Base-by-base conservation (phyloP, 306 rosid species). In the Dalbergia cultrata region DNA sequence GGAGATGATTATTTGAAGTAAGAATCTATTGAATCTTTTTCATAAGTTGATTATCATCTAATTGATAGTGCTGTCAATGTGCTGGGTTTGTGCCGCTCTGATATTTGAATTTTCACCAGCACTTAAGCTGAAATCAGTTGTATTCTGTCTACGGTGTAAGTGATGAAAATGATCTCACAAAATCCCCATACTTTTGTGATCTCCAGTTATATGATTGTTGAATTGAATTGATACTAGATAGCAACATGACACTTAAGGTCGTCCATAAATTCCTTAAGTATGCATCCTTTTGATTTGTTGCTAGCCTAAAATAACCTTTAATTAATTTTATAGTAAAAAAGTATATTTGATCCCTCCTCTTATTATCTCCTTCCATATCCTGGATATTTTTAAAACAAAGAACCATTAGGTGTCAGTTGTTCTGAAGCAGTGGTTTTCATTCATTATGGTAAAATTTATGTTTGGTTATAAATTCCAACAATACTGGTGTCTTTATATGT, bases 1-100 rank as follows among this genome's bases (percentile, higher is more conserved):
- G 88, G 86, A 72, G 69, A 70, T 54, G 47, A 65, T 47, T 85
- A 76, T 77, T 26, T 85, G 60, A 83, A 57, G 90, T 85, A 82
- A 71, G 86, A 26, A 63, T 62, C 43, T 74, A 74, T 64, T 49
- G 22, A 47, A 10, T 61, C 8, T 33, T 9, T 76, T 34, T 34
- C 13, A 49, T 33, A 14, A 22, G 22, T 21, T 44, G 52, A 61
- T 60, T 62, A 43, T 59, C 17, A 5, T 67, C 73, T 19, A 21
- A 19, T 44, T 44, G n/a, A 18, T 39, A 35, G 13, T 16, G 19
- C 34, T 41, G 35, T 5, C 17, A 37, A 11, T 57, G 1, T 43
- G 57, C 43, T 57, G 17, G 1, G 0, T 31, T 19, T 9, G 31
- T 66, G 41, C n/a, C 35, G 43, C 44, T 44, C 21, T 50, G 17